Evolutionary conservation across 495 filamentous ascomycete genomes (phyloP).

Genomic region (Penicillium cosmopolitanum): DNA sequence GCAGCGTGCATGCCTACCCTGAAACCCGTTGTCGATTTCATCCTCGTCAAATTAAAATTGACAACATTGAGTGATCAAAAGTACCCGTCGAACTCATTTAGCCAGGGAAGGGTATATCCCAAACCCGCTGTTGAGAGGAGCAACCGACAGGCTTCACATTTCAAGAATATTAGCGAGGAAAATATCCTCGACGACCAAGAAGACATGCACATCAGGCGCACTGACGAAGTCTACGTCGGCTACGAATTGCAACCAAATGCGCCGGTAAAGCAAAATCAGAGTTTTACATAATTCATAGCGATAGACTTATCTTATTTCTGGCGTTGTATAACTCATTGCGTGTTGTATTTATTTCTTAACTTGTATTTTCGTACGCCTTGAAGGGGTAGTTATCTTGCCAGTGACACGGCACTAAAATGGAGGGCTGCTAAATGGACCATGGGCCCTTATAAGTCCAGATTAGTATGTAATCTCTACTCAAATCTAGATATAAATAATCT

Average conservation of each 20-base stretch:
- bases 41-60: constrained; percentile 17
- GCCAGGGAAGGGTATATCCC: not conserved
- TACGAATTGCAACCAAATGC: not conserved
- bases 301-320: too few relatives aligned
- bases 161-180: constrained; percentile 5
- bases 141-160: not conserved
- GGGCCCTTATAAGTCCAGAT: too few relatives aligned
- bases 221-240: not conserved
- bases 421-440: too few relatives aligned
- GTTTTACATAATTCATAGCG: not conserved
- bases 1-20: constrained; percentile 34
- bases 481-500: too few relatives aligned
- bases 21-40: constrained; percentile 24
- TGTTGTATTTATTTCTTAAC: too few relatives aligned
- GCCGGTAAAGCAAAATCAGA: not conserved
- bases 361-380: too few relatives aligned
- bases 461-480: too few relatives aligned
- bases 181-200: constrained; percentile 4
- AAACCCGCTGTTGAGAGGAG: not conserved
- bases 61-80: not conserved
- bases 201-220: constrained; percentile 6
- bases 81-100: not conserved
- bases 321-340: too few relatives aligned
- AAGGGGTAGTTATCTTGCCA: too few relatives aligned
- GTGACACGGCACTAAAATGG: too few relatives aligned